These are phyloP conservation scores for Apiospora marii DNA, from an alignment of 2,329 filamentous ascomycete genomes.

Conservation along the genomic window DNA sequence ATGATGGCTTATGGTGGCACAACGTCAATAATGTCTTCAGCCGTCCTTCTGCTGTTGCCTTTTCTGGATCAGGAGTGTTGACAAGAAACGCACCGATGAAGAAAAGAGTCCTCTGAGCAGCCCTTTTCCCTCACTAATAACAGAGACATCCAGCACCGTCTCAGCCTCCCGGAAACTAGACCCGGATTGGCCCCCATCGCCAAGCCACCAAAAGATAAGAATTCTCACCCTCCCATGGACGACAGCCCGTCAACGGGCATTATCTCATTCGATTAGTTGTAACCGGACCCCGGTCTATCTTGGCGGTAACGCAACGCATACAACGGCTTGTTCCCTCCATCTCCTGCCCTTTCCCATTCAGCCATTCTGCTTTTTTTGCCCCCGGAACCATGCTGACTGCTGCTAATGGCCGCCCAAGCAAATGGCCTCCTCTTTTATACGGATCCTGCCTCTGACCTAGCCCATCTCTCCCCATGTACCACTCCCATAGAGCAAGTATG, in stretches of 20 bases:
- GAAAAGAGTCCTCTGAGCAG: background rate
- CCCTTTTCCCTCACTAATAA: background rate
- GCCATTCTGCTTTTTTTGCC: background rate
- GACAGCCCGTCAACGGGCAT: slow-evolving; percentile 7
- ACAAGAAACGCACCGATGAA: background rate
- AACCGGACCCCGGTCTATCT: slow-evolving; percentile 9
- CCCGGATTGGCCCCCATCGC: background rate
- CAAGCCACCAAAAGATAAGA: slow-evolving; percentile 20
- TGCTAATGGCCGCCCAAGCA: background rate
- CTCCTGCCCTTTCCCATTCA: background rate
- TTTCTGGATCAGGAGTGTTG: background rate
- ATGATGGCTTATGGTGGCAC: slow-evolving; percentile 1
- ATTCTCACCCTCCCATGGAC: background rate
- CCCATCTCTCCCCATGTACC: background rate
- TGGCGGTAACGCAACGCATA: background rate
- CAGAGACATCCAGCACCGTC: background rate
- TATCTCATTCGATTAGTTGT: slow-evolving; percentile 25
- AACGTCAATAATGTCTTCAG: slow-evolving; percentile 3
- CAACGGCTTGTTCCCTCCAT: slow-evolving; percentile 4
- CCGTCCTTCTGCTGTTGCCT: background rate
- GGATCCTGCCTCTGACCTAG: background rate
- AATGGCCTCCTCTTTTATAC: slow-evolving; percentile 14
- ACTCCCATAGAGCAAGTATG: background rate
- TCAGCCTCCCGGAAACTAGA: slow-evolving; percentile 11
- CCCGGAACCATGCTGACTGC: slow-evolving; percentile 13